Evolutionary conservation across 108 stramenopile genomes (phyloP).

Genomic region (Nitzschia sp.): DNA sequence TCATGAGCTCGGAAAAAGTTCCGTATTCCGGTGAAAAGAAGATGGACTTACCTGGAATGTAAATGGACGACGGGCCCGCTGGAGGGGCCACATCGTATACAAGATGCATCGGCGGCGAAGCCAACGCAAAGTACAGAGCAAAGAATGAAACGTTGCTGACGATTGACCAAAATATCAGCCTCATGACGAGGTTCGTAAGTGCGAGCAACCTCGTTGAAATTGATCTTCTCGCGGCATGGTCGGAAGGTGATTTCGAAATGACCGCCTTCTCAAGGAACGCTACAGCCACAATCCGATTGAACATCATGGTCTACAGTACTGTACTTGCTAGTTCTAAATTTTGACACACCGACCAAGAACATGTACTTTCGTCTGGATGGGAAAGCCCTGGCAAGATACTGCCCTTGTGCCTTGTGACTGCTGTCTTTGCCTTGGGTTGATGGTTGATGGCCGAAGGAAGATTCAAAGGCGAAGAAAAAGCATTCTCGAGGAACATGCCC

Average conservation of each 20-base stretch:
- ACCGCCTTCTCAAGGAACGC: neutral
- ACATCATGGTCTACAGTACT: neutral
- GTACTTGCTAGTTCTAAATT: no score
- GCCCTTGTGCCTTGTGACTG: no score
- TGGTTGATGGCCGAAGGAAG: no score
- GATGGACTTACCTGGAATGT: constrained; percentile 17
- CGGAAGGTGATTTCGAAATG: neutral
- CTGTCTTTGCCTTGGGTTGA: no score
- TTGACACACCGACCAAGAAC: no score
- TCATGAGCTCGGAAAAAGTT: neutral
- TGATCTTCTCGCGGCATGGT: no score
- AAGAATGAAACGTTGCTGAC: neutral
- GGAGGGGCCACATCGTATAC: constrained; percentile 14
- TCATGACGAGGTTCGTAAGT: neutral
- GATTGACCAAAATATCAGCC: neutral
- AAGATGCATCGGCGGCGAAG: constrained; percentile 13
- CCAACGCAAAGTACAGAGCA: neutral
- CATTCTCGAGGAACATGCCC: no score
- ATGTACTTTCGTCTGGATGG: no score
- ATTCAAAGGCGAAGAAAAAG: no score
- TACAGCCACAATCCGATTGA: neutral
- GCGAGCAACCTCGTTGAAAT: no score
- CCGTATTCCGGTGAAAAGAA: no score
- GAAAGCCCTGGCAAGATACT: no score
- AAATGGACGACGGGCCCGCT: constrained; percentile 24